Conservation (phyloP, 1,284 basidiomycete species). For the Apiotrichum mycotoxinovorans region DNA sequence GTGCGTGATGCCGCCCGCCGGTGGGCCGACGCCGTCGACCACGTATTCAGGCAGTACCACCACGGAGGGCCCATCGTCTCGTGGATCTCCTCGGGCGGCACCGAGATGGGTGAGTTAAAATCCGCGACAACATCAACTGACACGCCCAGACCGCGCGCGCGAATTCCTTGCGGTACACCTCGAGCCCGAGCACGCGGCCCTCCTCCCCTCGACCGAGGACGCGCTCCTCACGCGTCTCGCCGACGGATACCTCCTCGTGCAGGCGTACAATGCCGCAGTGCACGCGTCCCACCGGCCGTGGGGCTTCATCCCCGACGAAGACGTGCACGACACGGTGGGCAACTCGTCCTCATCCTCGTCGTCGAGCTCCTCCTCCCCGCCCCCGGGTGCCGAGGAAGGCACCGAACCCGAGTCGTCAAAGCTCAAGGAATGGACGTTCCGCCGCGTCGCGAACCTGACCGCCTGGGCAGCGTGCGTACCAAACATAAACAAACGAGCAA, state of each 20-base stretch:
- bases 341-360: background rate
- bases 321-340: conserved; percentile 43
- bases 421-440: conserved; percentile 46
- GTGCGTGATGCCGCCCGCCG: conserved; percentile 26
- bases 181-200: conserved; percentile 23
- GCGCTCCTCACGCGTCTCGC: conserved; percentile 21
- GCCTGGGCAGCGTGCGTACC: conserved; percentile 47
- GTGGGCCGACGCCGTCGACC: conserved; percentile 41
- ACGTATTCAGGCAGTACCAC: conserved; percentile 25
- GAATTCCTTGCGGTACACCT: conserved; percentile 40
- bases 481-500: too few relatives aligned
- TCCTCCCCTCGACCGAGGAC: conserved; percentile 22
- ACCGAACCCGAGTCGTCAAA: conserved; percentile 9
- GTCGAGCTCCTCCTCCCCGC: background rate
- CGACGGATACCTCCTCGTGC: conserved; percentile 45
- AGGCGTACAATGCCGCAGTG: conserved; percentile 41
- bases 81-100: conserved; percentile 50
- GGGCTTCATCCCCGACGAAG: conserved; percentile 46
- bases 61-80: conserved; percentile 9
- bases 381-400: conserved; percentile 10
- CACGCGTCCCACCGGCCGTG: conserved; percentile 36
- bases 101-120: conserved; percentile 56
- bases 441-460: conserved; percentile 43
- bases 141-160: conserved; percentile 28
- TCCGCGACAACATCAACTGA: background rate